Evolutionary conservation across 495 filamentous ascomycete species (phyloP), one percentile per base, ranked within the genome.

Genomic region (Gamarada debralockiae): DNA sequence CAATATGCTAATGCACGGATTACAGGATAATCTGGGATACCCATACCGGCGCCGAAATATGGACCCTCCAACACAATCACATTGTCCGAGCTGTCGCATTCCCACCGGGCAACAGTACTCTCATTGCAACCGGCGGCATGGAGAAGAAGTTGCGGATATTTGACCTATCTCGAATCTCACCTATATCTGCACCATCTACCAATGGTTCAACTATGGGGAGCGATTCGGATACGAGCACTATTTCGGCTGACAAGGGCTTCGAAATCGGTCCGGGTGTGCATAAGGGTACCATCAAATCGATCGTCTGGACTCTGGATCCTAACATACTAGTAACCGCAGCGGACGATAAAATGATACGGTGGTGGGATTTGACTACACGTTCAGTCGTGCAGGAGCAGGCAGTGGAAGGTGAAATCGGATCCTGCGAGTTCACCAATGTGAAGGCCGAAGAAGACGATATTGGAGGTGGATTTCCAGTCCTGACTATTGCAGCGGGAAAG

Each of bases 61-160:
- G 86, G 65, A 88, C 90, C 5, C 81, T 98, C 21, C 82, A 89
- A 59, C 95, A 97, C 68, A 78, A 88, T 49, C 95, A 97, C 67
- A 96, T 98, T 57, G 92, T 96, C 54, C 89, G 93, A 47, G 88
- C 95, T 6, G 83, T 96, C 27, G 90, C 92, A 9, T 96, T 97
- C 58, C 88, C 92, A 21, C 81, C 82, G n/a, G 82, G 81, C 37
- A 86, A 87, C 13, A 82, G 85, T 42, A 80, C 87, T 20, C 80
- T 97, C 41, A 65, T 84, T 44, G 93, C 93, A 17, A 97, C 93
- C 2, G 93, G 93, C 41, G 92, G 93, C 18, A 86, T 85, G 65
- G 93, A 98, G 70, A 96, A 96, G 77, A 97, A 95, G 69, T 81
- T 98, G 29, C 88, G 92, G 45, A 88, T 98, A 52, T 98, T 90